Evolutionary conservation across 1,284 basidiomycete species (phyloP).

Genomic region (Papiliotrema fonsecae): DNA sequence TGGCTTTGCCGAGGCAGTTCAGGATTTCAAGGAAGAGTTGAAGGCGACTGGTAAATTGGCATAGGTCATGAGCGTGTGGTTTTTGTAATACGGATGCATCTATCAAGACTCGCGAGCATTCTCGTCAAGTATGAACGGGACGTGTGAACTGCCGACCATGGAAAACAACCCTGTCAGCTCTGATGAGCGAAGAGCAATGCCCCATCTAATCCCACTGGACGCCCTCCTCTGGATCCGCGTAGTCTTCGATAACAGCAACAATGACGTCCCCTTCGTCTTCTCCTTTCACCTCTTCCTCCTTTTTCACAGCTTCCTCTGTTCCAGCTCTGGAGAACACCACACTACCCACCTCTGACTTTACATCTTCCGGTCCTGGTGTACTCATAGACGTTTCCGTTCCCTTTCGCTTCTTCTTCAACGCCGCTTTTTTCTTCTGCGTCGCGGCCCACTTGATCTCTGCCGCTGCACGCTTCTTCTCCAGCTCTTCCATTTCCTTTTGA

Average conservation of each 20-base stretch:
- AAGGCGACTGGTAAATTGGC: constrained; percentile 1
- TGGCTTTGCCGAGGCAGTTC: constrained; percentile 43
- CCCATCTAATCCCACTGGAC: neutral
- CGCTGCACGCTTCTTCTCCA: constrained; percentile 6
- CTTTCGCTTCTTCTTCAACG: constrained; percentile 9
- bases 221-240: neutral
- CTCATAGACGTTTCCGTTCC: constrained; percentile 6
- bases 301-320: constrained; percentile 2
- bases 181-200: too few species aligned
- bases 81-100: too few species aligned
- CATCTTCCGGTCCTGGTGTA: neutral
- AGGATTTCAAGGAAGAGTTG: constrained; percentile 44
- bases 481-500: constrained; percentile 19
- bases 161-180: too few species aligned
- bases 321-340: constrained; percentile 1
- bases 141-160: too few species aligned
- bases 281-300: neutral
- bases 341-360: neutral
- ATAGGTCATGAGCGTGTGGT: neutral
- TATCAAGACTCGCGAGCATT: too few species aligned
- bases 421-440: constrained; percentile 4
- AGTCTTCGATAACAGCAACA: neutral
- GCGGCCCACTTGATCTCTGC: constrained; percentile 1
- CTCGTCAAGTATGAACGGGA: too few species aligned
- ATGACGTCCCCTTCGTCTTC: too few species aligned